Evolutionary conservation across 306 rosid genomes (phyloP).

Genomic region (Dicorynia guianensis): DNA sequence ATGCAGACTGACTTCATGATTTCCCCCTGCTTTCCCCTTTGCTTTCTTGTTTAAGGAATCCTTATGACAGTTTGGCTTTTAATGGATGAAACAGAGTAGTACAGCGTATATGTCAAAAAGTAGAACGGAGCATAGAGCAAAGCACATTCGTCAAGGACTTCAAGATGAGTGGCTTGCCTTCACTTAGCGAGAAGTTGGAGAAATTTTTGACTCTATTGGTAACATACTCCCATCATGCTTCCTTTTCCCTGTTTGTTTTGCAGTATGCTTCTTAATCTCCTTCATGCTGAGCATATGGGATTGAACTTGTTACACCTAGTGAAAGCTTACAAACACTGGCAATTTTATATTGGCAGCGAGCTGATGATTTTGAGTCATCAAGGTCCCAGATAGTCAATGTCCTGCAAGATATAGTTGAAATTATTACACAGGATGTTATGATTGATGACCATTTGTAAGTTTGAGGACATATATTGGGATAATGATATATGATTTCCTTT

Average conservation of each 20-base stretch:
- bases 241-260: neutral
- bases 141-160: slow-evolving; percentile 44
- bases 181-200: slow-evolving; percentile 68
- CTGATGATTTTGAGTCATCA: slow-evolving; percentile 27
- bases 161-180: slow-evolving; percentile 69
- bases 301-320: neutral
- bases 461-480: slow-evolving; percentile 14
- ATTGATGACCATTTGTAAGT: slow-evolving; percentile 58
- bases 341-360: slow-evolving; percentile 45
- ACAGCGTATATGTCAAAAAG: slow-evolving; percentile 44
- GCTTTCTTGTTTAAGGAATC: neutral
- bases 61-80: slow-evolving; percentile 23
- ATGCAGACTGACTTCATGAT: neutral
- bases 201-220: slow-evolving; percentile 64
- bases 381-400: slow-evolving; percentile 63
- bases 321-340: slow-evolving; percentile 23
- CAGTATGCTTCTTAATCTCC: neutral
- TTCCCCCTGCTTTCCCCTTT: neutral
- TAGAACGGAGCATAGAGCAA: slow-evolving; percentile 39
- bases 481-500: neutral
- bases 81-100: slow-evolving; percentile 53
- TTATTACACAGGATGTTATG: slow-evolving; percentile 73
- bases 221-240: slow-evolving; percentile 27
- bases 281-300: slow-evolving; percentile 19
- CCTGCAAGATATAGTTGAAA: slow-evolving; percentile 77